phyloP scores from a whole-genome alignment of 306 rosid genomes.

The Biancaea sappan region DNA sequence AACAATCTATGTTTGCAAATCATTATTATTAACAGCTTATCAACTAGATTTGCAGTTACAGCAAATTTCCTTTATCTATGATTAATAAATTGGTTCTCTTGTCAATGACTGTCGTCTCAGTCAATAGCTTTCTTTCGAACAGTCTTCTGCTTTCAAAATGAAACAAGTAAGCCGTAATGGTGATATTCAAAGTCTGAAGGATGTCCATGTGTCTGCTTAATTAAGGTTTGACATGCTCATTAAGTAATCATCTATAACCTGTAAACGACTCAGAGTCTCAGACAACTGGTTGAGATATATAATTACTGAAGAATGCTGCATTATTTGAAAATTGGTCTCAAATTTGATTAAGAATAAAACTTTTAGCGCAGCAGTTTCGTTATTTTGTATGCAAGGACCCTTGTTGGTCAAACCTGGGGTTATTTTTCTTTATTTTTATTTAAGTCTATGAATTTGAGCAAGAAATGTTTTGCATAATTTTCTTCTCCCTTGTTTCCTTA shows the following conservation, averaged over 20 bases:
- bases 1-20: not conserved
- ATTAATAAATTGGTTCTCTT: not conserved
- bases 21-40: not conserved
- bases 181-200: not conserved
- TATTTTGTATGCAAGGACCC: slow-evolving; percentile 4
- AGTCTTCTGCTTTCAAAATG: not conserved
- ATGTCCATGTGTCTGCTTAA: slow-evolving; percentile 3
- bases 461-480: not conserved
- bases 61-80: not conserved
- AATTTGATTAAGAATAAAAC: not conserved
- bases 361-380: not conserved
- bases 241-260: slow-evolving; percentile 1
- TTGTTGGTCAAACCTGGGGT: not conserved
- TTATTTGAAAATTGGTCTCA: not conserved
- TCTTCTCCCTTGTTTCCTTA: not conserved
- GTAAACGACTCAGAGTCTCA: not conserved
- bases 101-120: not conserved
- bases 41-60: not conserved
- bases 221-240: not conserved
- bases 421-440: not conserved
- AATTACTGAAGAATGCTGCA: not conserved
- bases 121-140: not conserved
- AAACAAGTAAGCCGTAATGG: not conserved
- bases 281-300: not conserved
- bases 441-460: not conserved